These are phyloP conservation scores for Ogataea polymorpha DNA, from an alignment of 805 yeast species.

Conservation along the genomic window DNA sequence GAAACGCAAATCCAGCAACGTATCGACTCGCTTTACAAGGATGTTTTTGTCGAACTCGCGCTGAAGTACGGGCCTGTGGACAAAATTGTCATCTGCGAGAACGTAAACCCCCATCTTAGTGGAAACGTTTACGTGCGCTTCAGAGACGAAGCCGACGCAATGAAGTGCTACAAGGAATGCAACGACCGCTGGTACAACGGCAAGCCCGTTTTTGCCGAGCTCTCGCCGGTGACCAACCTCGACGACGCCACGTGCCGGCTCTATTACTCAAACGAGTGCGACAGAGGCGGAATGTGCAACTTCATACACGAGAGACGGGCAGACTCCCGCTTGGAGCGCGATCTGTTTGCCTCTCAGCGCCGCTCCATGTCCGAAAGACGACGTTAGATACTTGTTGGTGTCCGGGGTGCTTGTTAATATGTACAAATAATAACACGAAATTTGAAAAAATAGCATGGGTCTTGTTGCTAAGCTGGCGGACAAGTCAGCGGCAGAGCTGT, in stretches of 20 bases:
- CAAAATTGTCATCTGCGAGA: slow-evolving; percentile 74
- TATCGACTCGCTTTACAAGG: slow-evolving; percentile 66
- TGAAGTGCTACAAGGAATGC: slow-evolving; percentile 54
- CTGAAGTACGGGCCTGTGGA: slow-evolving; percentile 47
- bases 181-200: slow-evolving; percentile 81
- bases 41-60: slow-evolving; percentile 62
- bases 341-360: slow-evolving; percentile 20
- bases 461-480: slow-evolving; percentile 11
- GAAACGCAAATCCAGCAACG: slow-evolving; percentile 39
- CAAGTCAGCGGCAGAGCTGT: slow-evolving; percentile 25
- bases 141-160: slow-evolving; percentile 53
- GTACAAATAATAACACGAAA: slow-evolving; percentile 11
- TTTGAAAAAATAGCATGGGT: slow-evolving; percentile 4
- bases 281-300: slow-evolving; percentile 82
- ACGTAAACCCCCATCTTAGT: slow-evolving; percentile 73
- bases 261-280: slow-evolving; percentile 60
- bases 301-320: slow-evolving; percentile 78
- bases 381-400: neutral
- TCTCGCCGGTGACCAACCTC: slow-evolving; percentile 70
- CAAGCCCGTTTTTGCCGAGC: slow-evolving; percentile 74
- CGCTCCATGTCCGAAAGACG: slow-evolving; percentile 6
- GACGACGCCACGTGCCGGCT: slow-evolving; percentile 74
- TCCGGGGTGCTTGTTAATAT: slow-evolving; percentile 5
- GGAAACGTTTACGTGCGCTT: slow-evolving; percentile 84
- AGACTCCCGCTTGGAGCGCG: slow-evolving; percentile 25